Conservation (phyloP, 495 filamentous ascomycete species). For the Aspergillus leporis region DNA sequence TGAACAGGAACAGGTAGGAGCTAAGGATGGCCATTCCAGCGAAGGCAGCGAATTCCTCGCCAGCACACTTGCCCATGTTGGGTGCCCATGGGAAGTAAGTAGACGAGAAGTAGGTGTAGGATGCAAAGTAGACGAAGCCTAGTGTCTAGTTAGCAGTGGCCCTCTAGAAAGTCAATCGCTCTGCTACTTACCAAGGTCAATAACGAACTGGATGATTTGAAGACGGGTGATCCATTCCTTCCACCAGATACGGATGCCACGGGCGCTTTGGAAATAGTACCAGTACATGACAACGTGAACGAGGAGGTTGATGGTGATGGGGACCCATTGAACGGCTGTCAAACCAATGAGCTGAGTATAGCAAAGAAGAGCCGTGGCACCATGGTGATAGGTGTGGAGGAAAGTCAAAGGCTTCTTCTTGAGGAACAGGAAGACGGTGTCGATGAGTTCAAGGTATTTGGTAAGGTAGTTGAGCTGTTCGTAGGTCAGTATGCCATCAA, state of each 20-base stretch:
- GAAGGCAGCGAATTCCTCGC: slow-evolving; percentile 96
- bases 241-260: slow-evolving; percentile 61
- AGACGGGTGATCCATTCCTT: slow-evolving; percentile 61
- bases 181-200: slow-evolving; percentile 53
- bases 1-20: slow-evolving; percentile 96
- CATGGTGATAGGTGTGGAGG: slow-evolving; percentile 76
- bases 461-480: slow-evolving; percentile 69
- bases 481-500: slow-evolving; percentile 8
- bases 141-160: slow-evolving; percentile 15
- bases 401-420: slow-evolving; percentile 80
- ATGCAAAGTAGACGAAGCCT: slow-evolving; percentile 94
- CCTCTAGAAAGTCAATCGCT: background rate
- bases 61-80: slow-evolving; percentile 81
- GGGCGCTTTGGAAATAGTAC: slow-evolving; percentile 64
- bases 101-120: slow-evolving; percentile 91
- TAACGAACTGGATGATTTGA: slow-evolving; percentile 60
- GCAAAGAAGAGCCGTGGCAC: slow-evolving; percentile 69
- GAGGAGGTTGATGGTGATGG: slow-evolving; percentile 65
- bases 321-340: slow-evolving; percentile 69
- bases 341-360: slow-evolving; percentile 70
- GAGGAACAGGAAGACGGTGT: slow-evolving; percentile 70
- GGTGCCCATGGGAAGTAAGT: slow-evolving; percentile 88
- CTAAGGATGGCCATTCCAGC: slow-evolving; percentile 87
- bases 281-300: slow-evolving; percentile 74
- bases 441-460: slow-evolving; percentile 69